Conservation (phyloP, 768 basidiomycete genomes). For the Pisolithus marmoratus region DNA sequence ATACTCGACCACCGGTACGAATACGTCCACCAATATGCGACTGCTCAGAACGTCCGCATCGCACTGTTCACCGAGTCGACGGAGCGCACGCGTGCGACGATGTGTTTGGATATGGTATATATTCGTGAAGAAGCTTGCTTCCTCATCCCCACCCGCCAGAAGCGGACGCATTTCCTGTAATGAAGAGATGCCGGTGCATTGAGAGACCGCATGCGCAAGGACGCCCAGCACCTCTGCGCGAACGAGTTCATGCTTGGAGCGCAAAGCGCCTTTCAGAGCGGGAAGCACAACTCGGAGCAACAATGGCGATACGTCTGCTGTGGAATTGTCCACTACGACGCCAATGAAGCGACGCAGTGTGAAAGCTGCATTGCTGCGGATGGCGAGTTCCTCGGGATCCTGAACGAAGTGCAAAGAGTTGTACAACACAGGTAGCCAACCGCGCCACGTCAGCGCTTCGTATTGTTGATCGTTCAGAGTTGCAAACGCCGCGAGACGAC, state of each 20-base stretch:
- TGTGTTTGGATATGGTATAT: constrained; percentile 91
- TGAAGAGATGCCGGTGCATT: constrained; percentile 50
- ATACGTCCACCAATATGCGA: constrained; percentile 69
- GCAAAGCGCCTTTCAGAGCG: constrained; percentile 72
- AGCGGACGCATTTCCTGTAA: constrained; percentile 79
- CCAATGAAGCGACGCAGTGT: constrained; percentile 77
- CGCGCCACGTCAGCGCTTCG: constrained; percentile 39
- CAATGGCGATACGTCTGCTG: constrained; percentile 42
- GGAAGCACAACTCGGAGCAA: constrained; percentile 69
- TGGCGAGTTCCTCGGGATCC: constrained; percentile 81
- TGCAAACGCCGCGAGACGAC: constrained; percentile 71
- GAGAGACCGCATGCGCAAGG: constrained; percentile 65
- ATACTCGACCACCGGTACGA: constrained; percentile 82
- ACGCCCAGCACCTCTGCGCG: constrained; percentile 79
- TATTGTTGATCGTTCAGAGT: constrained; percentile 65
- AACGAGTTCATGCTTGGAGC: constrained; percentile 81
- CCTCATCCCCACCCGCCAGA: constrained; percentile 83
- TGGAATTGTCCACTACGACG: constrained; percentile 35
- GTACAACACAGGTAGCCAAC: constrained; percentile 82
- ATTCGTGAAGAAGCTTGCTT: constrained; percentile 97
- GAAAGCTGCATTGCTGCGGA: constrained; percentile 76
- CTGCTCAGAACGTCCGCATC: constrained; percentile 61
- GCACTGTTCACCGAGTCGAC: constrained; percentile 76
- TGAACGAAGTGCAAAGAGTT: constrained; percentile 84
- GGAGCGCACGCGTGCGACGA: constrained; percentile 79